Evolutionary conservation across 2,329 filamentous ascomycete species (phyloP), one percentile per base, ranked within the genome.

Genomic region (Colletotrichum sp.): DNA sequence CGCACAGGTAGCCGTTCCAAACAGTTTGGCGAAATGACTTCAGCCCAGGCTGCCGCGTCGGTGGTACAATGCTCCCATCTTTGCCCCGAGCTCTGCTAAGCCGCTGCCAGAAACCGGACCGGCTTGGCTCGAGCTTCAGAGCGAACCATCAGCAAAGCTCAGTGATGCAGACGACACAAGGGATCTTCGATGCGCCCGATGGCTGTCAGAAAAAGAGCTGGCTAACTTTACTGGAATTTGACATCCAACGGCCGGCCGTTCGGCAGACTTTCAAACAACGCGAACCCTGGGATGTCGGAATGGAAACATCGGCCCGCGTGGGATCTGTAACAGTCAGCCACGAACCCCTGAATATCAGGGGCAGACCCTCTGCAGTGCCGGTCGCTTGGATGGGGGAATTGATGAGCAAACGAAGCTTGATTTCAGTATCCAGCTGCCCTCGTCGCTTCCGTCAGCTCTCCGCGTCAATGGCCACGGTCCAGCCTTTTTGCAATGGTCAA

Each of bases 61-160:
- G 63, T 59, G 55, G 55, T 59, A 5, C 25, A 59, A 27, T 28
- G 55, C 27, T 59, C 12, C 9, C 25, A 59, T 19, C 52, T 48
- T 44, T 13, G 34, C 32, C 61, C 34, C 61, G n/a, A 39, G 28
- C 44, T 19, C 32, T 25, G 28, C 36, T 19, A 9, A 57, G 19
- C 39, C 39, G 28, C 28, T 32, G 3, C 12, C 8, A 27, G 30
- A 52, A 28, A 25, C n/a, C 25, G 61, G 34, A 16, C 36, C 22
- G 68, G 8, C 61, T 74, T 72, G 68, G 68, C 55, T 67, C 36
- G 25, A 63, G 72, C 68, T 68, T 64, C 55, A 64, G 61, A 25
- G 19, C 55, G 44, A 32, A 55, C 52, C 30, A 55, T n/a, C 27
- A 36, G 44, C 9, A 48, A n/a, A 22, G 44, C 44, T 52, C 44